A percentile compares a stretch with the other conserved stretches of the same genome.
phyloP scores from a whole-genome alignment of 2,329 filamentous ascomycete genomes.

The Zalaria sp. region DNA sequence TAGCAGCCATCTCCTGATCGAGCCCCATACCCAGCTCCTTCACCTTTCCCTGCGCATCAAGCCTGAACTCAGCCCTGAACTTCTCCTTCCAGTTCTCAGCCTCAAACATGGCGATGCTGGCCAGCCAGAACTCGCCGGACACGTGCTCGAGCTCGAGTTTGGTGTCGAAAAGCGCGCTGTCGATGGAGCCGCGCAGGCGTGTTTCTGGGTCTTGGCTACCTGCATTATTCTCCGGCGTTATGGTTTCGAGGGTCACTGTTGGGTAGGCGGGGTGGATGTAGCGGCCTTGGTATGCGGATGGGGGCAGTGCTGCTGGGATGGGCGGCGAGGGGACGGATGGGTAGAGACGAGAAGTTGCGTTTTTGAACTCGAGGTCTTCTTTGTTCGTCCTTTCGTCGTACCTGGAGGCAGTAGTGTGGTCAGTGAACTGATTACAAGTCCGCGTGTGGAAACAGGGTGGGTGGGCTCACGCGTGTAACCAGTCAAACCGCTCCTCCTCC shows the following conservation, averaged over 20 bases:
- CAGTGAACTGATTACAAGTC: no score
- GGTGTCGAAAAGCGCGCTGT: neutral
- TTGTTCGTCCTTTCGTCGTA: neutral
- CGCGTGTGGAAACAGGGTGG: no score
- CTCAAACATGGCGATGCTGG: constrained; percentile 1
- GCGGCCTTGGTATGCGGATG: constrained; percentile 3
- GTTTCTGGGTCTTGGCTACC: neutral
- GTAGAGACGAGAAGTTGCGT: constrained; percentile 2
- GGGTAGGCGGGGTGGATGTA: constrained; percentile 7
- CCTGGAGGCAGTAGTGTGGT: neutral
- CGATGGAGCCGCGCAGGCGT: constrained; percentile 2
- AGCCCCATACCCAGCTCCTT: neutral
- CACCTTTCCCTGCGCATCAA: constrained; percentile 7
- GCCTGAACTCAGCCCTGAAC: constrained; percentile 4
- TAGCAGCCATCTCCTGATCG: no score
- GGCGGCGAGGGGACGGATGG: constrained; percentile 1
- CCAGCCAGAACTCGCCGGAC: constrained; percentile 6
- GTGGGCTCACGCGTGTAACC: no score
- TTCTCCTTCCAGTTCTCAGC: constrained; percentile 1
- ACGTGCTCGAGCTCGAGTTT: constrained; percentile 5
- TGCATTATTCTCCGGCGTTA: neutral
- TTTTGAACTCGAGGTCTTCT: neutral
- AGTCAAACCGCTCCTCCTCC: constrained; percentile 3
- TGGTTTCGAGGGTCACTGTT: constrained; percentile 2
- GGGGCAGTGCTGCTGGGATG: constrained; percentile 3